Base-by-base conservation (phyloP, 768 basidiomycete species). In the Pleurotus cornucopiae region DNA sequence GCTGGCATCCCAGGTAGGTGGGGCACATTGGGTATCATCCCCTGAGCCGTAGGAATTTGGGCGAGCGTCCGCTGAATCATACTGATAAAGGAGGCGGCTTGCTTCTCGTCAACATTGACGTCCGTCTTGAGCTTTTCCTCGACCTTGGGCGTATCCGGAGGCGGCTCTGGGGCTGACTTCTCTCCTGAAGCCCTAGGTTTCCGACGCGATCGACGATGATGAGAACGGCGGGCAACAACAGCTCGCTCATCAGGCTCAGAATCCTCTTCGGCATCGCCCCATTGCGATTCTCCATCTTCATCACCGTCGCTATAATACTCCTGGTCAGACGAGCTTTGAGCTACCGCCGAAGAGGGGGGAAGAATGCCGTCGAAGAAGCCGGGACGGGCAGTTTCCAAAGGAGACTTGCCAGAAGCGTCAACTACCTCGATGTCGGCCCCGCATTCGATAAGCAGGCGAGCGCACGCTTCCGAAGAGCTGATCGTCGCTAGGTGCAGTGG, bases 401-500 rank as follows among this genome's bases (percentile, higher is more conserved):
- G 76, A 3, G 84, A 89, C 70, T 83, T 84, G 14, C 91, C 91
- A 26, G 80, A 71, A 0, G 76, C 80, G 60, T 91, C 80, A 54
- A 92, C 89, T 48, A 92, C 82, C 64, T 89, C 86, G 25, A 77
- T 66, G 60, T 91, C 86, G 0, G 96, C 96, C 26, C 92, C 92
- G 26, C 85, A 91, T 9, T 79, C 74, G n/a, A 96, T 63, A 26
- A 99, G 75, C 4, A 86, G 69, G 46, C 76, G 72, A 2, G 82
- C 80, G 68, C 91, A 94, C 9, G 79, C 76, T 53, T 75, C 73
- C 12, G 88, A 84, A 20, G 79, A 80, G 5, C 74, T 76, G 34
- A 95, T 70, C 0, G 84, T 87, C 14, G 94, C 90, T 63, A 95
- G 89, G 70, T 95, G 91, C 34, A 98, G 72, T 0, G 97, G 84